Conservation (phyloP, 345 rosid species). For the Laguncularia racemosa region DNA sequence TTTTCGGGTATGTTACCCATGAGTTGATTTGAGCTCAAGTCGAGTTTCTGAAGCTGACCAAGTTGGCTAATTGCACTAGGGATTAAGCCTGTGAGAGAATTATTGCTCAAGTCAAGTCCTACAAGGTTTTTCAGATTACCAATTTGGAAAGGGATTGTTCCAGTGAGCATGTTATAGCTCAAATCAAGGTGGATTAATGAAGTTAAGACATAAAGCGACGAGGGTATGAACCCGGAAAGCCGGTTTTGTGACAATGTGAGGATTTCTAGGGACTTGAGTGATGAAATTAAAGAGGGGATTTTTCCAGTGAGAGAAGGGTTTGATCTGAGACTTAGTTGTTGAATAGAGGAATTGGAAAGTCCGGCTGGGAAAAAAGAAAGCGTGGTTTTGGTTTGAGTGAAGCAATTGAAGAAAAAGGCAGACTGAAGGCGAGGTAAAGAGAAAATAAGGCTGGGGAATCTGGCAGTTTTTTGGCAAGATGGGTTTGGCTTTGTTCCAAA, state of each 20-base stretch:
- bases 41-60: conserved; percentile 75
- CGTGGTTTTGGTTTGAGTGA: conserved; percentile 47
- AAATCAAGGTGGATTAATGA: conserved; percentile 65
- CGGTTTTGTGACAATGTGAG: conserved; percentile 79
- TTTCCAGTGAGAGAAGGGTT: conserved; percentile 71
- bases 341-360: conserved; percentile 51
- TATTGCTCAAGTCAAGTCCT: conserved; percentile 80
- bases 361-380: conserved; percentile 32
- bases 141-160: conserved; percentile 47
- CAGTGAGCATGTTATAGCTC: conserved; percentile 64
- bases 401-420: conserved; percentile 69
- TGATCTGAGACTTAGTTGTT: conserved; percentile 74
- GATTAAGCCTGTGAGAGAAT: conserved; percentile 44
- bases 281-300: conserved; percentile 61
- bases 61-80: conserved; percentile 59
- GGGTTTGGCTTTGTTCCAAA: conserved; percentile 72
- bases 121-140: conserved; percentile 54
- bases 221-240: conserved; percentile 54
- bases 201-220: conserved; percentile 27
- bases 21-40: conserved; percentile 68
- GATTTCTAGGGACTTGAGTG: conserved; percentile 48
- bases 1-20: conserved; percentile 48
- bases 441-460: conserved; percentile 55
- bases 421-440: conserved; percentile 64
- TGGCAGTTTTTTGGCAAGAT: conserved; percentile 51